phyloP scores from a whole-genome alignment of 176 grass and related monocot species.

The Chrysopogon serrulatus region DNA sequence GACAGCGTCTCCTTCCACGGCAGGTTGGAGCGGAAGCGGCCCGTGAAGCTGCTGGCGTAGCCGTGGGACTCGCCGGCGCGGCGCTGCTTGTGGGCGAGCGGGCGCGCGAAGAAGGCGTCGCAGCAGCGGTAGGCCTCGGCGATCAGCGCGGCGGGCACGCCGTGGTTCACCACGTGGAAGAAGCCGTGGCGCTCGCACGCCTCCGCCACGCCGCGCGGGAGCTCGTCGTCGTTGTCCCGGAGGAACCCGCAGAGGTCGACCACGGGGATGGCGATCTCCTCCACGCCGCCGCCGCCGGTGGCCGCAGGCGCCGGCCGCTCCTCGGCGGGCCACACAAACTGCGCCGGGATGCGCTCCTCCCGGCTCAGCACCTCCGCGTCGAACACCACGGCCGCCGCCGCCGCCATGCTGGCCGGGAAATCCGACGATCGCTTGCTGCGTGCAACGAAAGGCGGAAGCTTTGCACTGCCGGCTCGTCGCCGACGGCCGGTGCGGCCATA shows the following conservation, averaged over 20 bases:
- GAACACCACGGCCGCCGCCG: conserved; percentile 36
- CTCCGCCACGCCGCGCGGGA: conserved; percentile 18
- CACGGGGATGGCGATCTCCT: conserved; percentile 57
- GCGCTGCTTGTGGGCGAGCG: conserved; percentile 67
- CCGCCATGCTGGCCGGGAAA: background rate
- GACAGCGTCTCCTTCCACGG: conserved; percentile 42
- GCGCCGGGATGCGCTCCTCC: conserved; percentile 43
- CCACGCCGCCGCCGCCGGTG: background rate
- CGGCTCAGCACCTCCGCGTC: conserved; percentile 48
- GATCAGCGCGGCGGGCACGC: conserved; percentile 53
- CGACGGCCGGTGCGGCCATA: background rate
- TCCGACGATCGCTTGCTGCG: background rate
- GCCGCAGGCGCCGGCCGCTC: conserved; percentile 25
- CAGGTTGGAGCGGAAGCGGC: background rate
- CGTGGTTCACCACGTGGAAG: conserved; percentile 80
- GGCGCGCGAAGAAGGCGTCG: conserved; percentile 60
- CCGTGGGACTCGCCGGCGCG: conserved; percentile 59
- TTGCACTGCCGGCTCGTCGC: background rate
- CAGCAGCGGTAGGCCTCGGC: conserved; percentile 56
- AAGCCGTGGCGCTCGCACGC: conserved; percentile 75
- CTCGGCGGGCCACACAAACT: conserved; percentile 82
- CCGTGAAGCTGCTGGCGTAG: conserved; percentile 85
- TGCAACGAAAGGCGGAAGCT: background rate
- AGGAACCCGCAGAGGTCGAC: conserved; percentile 53
- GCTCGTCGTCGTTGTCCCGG: background rate